Evolutionary conservation across 164 flowering plant species (phyloP).

Genomic region (Cinnamomum micranthum): DNA sequence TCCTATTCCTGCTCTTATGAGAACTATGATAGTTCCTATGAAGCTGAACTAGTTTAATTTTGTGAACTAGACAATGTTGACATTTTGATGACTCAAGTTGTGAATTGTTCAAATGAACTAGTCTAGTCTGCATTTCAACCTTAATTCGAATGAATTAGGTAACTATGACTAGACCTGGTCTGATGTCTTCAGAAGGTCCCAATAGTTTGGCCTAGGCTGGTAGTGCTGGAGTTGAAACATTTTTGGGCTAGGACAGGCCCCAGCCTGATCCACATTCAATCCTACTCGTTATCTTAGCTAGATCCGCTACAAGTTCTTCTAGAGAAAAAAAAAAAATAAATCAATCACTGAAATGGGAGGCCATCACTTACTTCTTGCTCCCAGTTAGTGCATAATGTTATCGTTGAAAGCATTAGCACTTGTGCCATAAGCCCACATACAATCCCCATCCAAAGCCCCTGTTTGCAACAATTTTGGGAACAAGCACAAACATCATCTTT

Average conservation of each 20-base stretch:
- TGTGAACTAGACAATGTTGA: too few species aligned
- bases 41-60: too few species aligned
- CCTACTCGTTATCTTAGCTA: background rate
- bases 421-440: constrained; percentile 57
- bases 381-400: constrained; percentile 59
- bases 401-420: constrained; percentile 27
- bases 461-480: background rate
- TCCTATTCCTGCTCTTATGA: too few species aligned
- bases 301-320: too few species aligned
- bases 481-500: background rate
- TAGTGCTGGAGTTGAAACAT: background rate
- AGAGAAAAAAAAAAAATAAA: background rate
- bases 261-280: too few species aligned
- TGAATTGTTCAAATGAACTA: too few species aligned
- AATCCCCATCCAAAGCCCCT: constrained; percentile 80
- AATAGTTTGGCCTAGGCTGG: too few species aligned
- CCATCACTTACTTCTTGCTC: constrained; percentile 52
- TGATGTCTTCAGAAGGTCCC: background rate
- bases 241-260: background rate
- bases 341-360: background rate
- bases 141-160: too few species aligned
- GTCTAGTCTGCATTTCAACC: too few species aligned
- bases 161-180: background rate
- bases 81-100: too few species aligned
- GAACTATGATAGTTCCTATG: too few species aligned